Base-by-base conservation (phyloP, 306 rosid species). In the Pyrus bretschneideri region DNA sequence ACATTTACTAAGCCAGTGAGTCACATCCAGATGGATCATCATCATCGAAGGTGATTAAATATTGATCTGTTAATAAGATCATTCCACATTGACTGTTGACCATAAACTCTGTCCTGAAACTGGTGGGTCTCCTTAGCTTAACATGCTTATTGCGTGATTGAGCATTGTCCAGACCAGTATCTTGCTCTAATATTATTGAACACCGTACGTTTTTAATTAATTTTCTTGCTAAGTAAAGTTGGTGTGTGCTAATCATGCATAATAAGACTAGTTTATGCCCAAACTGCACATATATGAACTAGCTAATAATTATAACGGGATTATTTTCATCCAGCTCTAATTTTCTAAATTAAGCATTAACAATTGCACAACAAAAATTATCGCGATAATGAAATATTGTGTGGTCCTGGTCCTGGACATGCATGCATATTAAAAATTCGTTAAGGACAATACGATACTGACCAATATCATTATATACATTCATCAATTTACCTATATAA, bases 221-320 rank as follows among this genome's bases (percentile, higher is more conserved):
- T 38, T 38, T 38, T 38, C 42, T 38, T 38, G 42, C 42, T 35
- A 35, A 35, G 40, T 35, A 35, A 22, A 23, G 29, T 58, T 58
- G 7, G 30, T 58, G 63, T 22, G 12, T 58, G 63, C 29, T 12
- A 25, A 22, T 58, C 25, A 12, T 58, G 11, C 27, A 58, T 58
- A n/a, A n/a, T 58, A 58, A 14, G 54, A 49, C 14, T 76, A 59
- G 71, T 52, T 80, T 72, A 69, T 33, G 65, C 55, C 76, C 42
- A 61, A 51, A 44, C 5, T 29, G 30, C 73, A 54, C 75, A 70
- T 68, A 14, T 75, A 70, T 59, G 55, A 13, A 42, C 3, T 42
- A 58, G 3, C 3, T 42, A 58, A 58, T 58, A 22, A 58, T 22
- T 22, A 22, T 22, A 22, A 58, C 52, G 42, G 42, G 42, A 38